Evolutionary conservation across 495 filamentous ascomycete species (phyloP).

Genomic region (Amniculicola lignicola): DNA sequence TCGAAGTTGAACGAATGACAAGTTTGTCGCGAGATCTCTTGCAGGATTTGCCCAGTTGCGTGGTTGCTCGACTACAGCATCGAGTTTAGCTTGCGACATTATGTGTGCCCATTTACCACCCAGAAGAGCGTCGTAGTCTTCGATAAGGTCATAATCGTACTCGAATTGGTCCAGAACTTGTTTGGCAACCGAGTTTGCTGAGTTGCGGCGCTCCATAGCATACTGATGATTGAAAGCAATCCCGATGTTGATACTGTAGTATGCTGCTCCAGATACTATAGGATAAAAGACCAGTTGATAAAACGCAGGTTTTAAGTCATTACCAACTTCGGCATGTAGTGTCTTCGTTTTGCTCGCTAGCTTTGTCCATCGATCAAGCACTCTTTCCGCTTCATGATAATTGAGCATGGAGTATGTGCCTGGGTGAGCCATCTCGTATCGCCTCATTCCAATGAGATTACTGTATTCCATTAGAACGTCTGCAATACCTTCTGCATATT

Average conservation of each 20-base stretch:
- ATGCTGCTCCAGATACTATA: slow-evolving; percentile 14
- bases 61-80: slow-evolving; percentile 9
- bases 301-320: slow-evolving; percentile 3
- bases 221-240: slow-evolving; percentile 14
- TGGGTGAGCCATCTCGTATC: slow-evolving; percentile 16
- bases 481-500: neutral
- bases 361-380: slow-evolving; percentile 3
- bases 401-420: slow-evolving; percentile 16
- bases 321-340: neutral
- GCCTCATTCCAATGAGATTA: slow-evolving; percentile 15
- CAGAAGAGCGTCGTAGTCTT: slow-evolving; percentile 15
- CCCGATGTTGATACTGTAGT: slow-evolving; percentile 8
- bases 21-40: slow-evolving; percentile 13
- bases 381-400: slow-evolving; percentile 22
- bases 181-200: slow-evolving; percentile 12
- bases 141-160: slow-evolving; percentile 16
- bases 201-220: slow-evolving; percentile 12
- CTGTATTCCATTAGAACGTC: slow-evolving; percentile 2
- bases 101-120: slow-evolving; percentile 25
- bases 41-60: slow-evolving; percentile 20
- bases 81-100: slow-evolving; percentile 21
- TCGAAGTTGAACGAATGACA: slow-evolving; percentile 11
- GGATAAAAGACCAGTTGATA: slow-evolving; percentile 24
- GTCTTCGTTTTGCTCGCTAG: slow-evolving; percentile 8
- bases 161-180: slow-evolving; percentile 13